A percentile compares a stretch with the other conserved stretches of the same genome.
These are phyloP conservation scores for Candida oleophila DNA, from an alignment of 805 yeast genomes.

Conservation along the genomic window DNA sequence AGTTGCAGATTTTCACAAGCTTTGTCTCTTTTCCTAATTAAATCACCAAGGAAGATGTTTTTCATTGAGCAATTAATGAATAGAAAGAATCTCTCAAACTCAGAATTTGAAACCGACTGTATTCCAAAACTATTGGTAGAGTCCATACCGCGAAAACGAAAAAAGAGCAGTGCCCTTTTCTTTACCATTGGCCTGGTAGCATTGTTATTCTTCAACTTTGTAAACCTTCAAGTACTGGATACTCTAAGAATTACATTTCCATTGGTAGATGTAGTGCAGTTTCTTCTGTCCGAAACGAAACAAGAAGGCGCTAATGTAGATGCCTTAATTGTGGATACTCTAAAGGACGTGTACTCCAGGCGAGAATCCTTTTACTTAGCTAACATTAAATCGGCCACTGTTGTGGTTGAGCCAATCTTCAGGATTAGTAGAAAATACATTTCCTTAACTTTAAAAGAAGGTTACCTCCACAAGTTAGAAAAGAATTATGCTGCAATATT, in stretches of 20 bases:
- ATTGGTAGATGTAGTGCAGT: background rate
- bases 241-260: background rate
- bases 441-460: constrained; percentile 1
- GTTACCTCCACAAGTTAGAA: background rate
- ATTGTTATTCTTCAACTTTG: background rate
- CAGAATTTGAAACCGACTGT: too few species aligned
- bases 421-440: background rate
- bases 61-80: too few species aligned
- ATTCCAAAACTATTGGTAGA: background rate
- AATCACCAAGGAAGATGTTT: too few species aligned
- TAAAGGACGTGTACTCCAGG: constrained; percentile 18
- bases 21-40: too few species aligned
- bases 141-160: background rate
- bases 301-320: background rate
- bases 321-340: background rate
- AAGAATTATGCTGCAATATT: background rate
- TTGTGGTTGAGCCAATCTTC: constrained; percentile 17
- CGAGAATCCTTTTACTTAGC: constrained; percentile 17
- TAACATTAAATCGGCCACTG: constrained; percentile 14
- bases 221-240: background rate
- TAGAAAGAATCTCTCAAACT: too few species aligned
- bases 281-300: background rate
- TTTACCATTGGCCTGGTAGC: background rate
- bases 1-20: too few species aligned
- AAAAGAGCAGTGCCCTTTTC: background rate